These are phyloP conservation scores for Termitomyces sp. DNA, from an alignment of 768 basidiomycete genomes.

Conservation along the genomic window DNA sequence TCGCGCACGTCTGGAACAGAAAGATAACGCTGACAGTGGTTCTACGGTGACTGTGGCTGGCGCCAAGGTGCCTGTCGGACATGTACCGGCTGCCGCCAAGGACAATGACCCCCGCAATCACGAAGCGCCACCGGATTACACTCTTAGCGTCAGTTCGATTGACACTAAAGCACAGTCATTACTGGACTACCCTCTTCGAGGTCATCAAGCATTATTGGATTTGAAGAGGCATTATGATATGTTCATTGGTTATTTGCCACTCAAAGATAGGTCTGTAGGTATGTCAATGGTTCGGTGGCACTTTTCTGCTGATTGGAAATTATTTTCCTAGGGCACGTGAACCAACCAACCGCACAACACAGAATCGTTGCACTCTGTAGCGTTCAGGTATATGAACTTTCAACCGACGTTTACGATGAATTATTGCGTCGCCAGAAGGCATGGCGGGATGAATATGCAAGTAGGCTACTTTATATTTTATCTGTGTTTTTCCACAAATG, in stretches of 20 bases:
- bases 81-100: neutral
- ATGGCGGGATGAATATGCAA: neutral
- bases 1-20: neutral
- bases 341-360: neutral
- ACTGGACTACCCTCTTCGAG: neutral
- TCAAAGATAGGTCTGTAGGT: neutral
- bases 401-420: neutral
- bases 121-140: neutral
- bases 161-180: neutral
- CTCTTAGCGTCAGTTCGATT: neutral
- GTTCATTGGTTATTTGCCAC: neutral
- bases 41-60: neutral
- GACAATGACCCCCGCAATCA: neutral
- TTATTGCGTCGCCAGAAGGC: neutral
- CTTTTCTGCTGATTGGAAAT: neutral
- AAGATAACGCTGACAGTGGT: neutral
- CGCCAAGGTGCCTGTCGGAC: neutral
- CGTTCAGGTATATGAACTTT: neutral
- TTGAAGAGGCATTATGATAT: neutral
- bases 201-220: neutral
- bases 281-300: neutral
- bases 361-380: neutral
- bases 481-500: neutral
- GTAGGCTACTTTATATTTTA: neutral
- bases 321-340: neutral